Conservation (phyloP, 1,284 basidiomycete genomes). For the Ustilago curta region DNA sequence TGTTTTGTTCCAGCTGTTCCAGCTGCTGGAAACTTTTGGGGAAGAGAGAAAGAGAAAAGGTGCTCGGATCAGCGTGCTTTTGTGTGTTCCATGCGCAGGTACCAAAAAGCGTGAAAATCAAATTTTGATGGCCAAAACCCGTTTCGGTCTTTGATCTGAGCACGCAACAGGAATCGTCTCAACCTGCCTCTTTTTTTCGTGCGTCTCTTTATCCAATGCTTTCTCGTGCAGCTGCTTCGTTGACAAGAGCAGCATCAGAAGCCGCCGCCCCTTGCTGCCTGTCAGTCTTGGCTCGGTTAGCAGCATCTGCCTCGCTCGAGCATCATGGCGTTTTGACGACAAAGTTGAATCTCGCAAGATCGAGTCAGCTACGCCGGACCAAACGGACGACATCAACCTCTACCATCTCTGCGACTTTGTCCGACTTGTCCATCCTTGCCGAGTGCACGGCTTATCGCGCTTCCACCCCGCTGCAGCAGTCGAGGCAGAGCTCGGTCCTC, state of each 20-base stretch:
- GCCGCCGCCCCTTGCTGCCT: neutral
- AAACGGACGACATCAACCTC: slow-evolving; percentile 14
- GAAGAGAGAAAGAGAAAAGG: neutral
- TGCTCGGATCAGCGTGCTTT: neutral
- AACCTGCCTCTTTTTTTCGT: neutral
- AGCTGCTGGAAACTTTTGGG: slow-evolving; percentile 4
- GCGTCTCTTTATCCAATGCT: neutral
- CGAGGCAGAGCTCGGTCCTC: neutral
- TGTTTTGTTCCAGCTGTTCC: slow-evolving; percentile 3
- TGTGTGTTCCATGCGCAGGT: slow-evolving; percentile 5
- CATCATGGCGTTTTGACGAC: slow-evolving; percentile 4
- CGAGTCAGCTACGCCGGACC: slow-evolving; percentile 5
- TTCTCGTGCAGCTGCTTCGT: neutral
- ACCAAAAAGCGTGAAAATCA: neutral
- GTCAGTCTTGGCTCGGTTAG: slow-evolving; percentile 11
- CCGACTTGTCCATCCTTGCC: neutral
- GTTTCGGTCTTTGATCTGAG: slow-evolving; percentile 26
- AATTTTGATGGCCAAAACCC: slow-evolving; percentile 40
- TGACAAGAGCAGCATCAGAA: neutral
- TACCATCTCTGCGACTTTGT: neutral
- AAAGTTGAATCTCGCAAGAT: neutral
- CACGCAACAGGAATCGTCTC: slow-evolving; percentile 5
- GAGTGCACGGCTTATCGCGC: too few species aligned
- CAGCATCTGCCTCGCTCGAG: neutral
- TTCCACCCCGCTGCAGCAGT: neutral